Conservation (phyloP, 805 yeast species). For the Metschnikowia shivogae region DNA sequence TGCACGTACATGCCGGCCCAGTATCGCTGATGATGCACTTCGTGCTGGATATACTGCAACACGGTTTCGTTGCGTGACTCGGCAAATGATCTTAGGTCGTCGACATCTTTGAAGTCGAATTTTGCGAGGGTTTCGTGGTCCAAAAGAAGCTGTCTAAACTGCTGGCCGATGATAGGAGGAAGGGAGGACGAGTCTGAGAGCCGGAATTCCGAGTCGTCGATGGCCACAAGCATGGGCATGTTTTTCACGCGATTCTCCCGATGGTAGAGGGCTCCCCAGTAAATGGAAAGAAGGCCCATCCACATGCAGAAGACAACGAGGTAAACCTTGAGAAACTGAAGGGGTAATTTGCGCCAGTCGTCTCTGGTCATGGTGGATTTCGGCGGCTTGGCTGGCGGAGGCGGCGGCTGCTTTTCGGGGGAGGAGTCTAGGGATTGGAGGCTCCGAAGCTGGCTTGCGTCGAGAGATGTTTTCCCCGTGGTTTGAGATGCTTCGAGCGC, state of each 20-base stretch:
- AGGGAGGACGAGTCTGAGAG: conserved; percentile 20
- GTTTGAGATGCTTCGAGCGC: not conserved
- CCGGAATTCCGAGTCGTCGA: conserved; percentile 23
- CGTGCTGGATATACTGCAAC: conserved; percentile 17
- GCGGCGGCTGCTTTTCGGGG: not conserved
- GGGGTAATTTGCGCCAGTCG: conserved; percentile 12
- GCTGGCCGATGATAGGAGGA: conserved; percentile 18
- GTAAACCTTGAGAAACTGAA: conserved; percentile 17
- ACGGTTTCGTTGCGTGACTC: conserved; percentile 17
- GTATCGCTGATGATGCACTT: conserved; percentile 26
- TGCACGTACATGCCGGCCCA: conserved; percentile 29
- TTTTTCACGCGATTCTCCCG: conserved; percentile 28
- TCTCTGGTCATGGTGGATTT: conserved; percentile 8
- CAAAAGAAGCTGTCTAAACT: conserved; percentile 18
- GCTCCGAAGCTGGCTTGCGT: not conserved
- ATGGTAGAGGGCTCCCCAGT: conserved; percentile 39
- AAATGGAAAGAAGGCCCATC: conserved; percentile 33
- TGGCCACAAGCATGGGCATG: conserved; percentile 35
- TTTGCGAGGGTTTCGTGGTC: conserved; percentile 15
- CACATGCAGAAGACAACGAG: conserved; percentile 21
- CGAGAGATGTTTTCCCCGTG: not conserved
- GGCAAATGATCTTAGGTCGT: conserved; percentile 16
- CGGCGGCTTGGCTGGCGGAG: not conserved
- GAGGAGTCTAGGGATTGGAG: not conserved
- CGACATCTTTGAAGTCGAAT: conserved; percentile 16